Base-by-base conservation (phyloP, 495 filamentous ascomycete species). In the Penicillium cinerascens region DNA sequence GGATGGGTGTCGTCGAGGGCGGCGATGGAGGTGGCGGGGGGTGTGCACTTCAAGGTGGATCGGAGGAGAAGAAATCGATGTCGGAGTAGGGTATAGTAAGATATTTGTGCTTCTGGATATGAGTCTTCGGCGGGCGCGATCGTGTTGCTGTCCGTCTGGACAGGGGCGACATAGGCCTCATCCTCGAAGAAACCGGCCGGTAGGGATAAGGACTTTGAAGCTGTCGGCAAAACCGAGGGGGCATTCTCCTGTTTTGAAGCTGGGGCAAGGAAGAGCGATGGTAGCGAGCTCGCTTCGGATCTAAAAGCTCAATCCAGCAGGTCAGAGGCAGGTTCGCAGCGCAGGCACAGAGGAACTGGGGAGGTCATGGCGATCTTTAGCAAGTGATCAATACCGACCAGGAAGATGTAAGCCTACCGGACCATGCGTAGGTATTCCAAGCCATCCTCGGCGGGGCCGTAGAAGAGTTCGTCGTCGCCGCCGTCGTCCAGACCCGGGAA, bases 351-450 rank as follows among this genome's bases (percentile, higher is more conserved):
- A 49, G 64, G 67, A n/a, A n/a, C n/a, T n/a, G n/a, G n/a, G n/a
- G n/a, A n/a, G n/a, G n/a, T n/a, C n/a, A n/a, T n/a, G n/a, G n/a
- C n/a, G n/a, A n/a, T n/a, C n/a, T n/a, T n/a, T 60, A 68, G 64
- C 55, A 59, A 47, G 42, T 26, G 49, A 55, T 48, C 15, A 29
- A 47, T 27, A 47, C 42, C 44, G 42, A 44, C 38, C 25, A 45
- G 17, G 15, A 27, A 57, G 35, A 16, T 3, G 22, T 49, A 53
- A 55, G 61, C 86, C 79, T 77, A 95, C 90, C 89, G 80, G 45
- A 95, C 90, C 73, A 87, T 84, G 64, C 78, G 80, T 18, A 95
- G 70, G 69, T 95, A 95, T 47, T 82, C 80, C 23, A 93, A 43
- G 4, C 87, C 90, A 67, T 88, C 80, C n/a, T 77, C 77, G 38